phyloP scores from a whole-genome alignment of 2,329 filamentous ascomycete species.

The Laburnicola sp. region DNA sequence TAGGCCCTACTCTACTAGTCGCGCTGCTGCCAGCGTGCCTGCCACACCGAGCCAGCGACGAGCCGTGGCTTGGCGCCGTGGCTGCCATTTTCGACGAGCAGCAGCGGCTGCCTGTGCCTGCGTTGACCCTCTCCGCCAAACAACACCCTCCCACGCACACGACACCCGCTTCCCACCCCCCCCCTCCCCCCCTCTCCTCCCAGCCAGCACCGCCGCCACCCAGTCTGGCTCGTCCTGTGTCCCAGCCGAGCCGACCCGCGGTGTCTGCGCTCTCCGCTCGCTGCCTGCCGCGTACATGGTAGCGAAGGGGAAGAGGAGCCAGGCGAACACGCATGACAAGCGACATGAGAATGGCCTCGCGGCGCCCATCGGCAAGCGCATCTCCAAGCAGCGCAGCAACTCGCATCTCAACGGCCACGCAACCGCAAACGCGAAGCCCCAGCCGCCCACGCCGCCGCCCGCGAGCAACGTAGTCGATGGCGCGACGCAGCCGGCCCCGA shows the following conservation, averaged over 20 bases:
- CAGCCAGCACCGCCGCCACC: conserved; percentile 37
- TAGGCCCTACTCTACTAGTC: too few relatives aligned
- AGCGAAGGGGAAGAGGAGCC: conserved; percentile 51
- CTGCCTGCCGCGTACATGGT: conserved; percentile 49
- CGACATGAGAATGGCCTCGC: conserved; percentile 88
- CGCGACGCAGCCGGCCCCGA: conserved; percentile 40
- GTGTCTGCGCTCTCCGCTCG: conserved; percentile 38
- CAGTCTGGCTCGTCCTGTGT: conserved; percentile 52
- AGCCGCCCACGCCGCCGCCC: conserved; percentile 44
- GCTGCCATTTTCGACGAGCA: neutral
- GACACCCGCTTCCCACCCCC: conserved; percentile 21
- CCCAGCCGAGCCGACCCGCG: conserved; percentile 48
- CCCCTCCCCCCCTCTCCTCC: conserved; percentile 17
- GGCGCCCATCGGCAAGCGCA: conserved; percentile 69
- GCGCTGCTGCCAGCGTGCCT: too few relatives aligned
- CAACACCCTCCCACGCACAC: conserved; percentile 17
- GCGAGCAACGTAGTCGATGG: conserved; percentile 44
- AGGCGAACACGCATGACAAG: conserved; percentile 54
- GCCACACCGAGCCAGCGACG: too few relatives aligned
- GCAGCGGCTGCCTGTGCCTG: too few relatives aligned
- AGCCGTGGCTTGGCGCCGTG: neutral
- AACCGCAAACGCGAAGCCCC: conserved; percentile 48
- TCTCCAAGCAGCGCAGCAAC: conserved; percentile 55
- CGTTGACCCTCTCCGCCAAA: conserved; percentile 10
- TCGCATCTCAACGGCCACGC: conserved; percentile 48